Conservation (phyloP, 192 early-diverging fungal species). For the Spizellomyces punctatus region DNA sequence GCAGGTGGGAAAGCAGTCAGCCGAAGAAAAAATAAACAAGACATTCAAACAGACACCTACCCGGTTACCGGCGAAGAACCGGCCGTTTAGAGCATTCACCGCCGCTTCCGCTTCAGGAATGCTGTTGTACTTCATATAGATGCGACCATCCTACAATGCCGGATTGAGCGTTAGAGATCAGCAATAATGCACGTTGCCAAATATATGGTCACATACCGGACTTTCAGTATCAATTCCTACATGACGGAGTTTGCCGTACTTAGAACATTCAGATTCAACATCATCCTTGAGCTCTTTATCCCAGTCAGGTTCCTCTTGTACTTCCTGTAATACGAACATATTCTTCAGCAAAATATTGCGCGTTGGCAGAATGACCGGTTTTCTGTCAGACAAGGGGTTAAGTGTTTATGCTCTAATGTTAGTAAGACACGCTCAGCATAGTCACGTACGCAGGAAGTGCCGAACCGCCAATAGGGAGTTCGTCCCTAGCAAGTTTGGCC, state of each 20-base stretch:
- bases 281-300: conserved; percentile 82
- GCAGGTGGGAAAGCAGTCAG: conserved; percentile 37
- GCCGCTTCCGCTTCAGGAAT: conserved; percentile 68
- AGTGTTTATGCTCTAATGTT: not conserved
- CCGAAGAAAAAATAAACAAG: conserved; percentile 36
- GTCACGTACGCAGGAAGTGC: conserved; percentile 27
- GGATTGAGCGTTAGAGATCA: conserved; percentile 10
- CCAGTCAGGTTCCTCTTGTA: conserved; percentile 71
- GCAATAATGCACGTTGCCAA: not conserved
- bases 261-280: conserved; percentile 77
- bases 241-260: conserved; percentile 76
- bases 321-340: conserved; percentile 83
- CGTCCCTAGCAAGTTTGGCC: conserved; percentile 70
- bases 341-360: conserved; percentile 77
- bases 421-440: not conserved
- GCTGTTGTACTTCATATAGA: conserved; percentile 83
- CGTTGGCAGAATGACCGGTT: conserved; percentile 56
- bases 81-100: conserved; percentile 70
- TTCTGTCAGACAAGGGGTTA: not conserved
- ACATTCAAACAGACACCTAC: conserved; percentile 32
- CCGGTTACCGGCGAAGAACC: conserved; percentile 91
- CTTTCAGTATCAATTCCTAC: conserved; percentile 69
- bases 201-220: conserved; percentile 6
- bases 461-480: conserved; percentile 12
- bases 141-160: conserved; percentile 61